Conservation (phyloP, 1,284 basidiomycete species). For the Papiliotrema terrestris region DNA sequence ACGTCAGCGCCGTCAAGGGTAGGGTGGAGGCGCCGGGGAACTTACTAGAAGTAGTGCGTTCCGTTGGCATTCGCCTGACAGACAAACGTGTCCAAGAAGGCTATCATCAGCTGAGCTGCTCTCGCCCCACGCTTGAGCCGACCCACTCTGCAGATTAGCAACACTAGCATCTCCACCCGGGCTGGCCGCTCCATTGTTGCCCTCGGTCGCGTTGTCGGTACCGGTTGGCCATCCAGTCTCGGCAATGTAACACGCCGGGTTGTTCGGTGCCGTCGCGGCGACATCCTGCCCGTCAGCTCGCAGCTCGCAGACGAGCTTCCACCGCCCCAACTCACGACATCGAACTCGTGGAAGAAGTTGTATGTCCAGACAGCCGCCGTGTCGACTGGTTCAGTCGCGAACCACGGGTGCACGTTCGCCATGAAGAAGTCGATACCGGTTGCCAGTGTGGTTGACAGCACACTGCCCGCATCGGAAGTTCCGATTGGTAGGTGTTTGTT, state of each 20-base stretch:
- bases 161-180: constrained; percentile 57
- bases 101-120: constrained; percentile 4
- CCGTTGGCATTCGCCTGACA: constrained; percentile 78
- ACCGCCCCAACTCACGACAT: constrained; percentile 56
- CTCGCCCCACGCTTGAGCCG: background rate
- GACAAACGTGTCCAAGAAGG: constrained; percentile 77
- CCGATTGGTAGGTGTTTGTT: constrained; percentile 66
- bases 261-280: constrained; percentile 54
- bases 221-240: constrained; percentile 86
- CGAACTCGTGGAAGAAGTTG: constrained; percentile 58
- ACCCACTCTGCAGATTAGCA: constrained; percentile 61
- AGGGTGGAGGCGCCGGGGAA: background rate
- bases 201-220: constrained; percentile 55
- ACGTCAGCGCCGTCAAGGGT: background rate
- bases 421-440: constrained; percentile 65
- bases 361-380: constrained; percentile 67
- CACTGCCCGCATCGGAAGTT: constrained; percentile 83
- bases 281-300: constrained; percentile 25
- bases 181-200: constrained; percentile 50
- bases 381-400: constrained; percentile 63
- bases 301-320: constrained; percentile 20
- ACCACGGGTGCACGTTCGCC: constrained; percentile 68
- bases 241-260: constrained; percentile 76
- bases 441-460: constrained; percentile 71
- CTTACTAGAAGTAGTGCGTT: constrained; percentile 66